Conservation (phyloP, 2,329 filamentous ascomycete species). For the Scedosporium dehoogii region DNA sequence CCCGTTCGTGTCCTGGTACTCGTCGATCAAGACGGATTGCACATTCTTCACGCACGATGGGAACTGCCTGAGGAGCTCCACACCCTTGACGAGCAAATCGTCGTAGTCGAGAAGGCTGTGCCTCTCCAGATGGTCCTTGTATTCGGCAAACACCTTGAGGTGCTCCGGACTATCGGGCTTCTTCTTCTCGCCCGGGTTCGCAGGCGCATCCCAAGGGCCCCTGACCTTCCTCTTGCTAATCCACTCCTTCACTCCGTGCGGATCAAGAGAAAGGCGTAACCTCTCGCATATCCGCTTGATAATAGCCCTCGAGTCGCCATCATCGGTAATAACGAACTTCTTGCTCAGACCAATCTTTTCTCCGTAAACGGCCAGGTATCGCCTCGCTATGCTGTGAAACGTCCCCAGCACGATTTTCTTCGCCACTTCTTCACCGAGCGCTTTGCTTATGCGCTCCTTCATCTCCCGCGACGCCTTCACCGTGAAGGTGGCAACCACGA, state of each 20-base stretch:
- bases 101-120: constrained; percentile 91
- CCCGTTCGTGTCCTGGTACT: constrained; percentile 95
- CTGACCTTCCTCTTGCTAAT: constrained; percentile 62
- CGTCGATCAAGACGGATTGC: constrained; percentile 85
- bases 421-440: constrained; percentile 70
- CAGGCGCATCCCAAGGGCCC: constrained; percentile 21
- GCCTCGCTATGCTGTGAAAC: constrained; percentile 84
- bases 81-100: constrained; percentile 76
- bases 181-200: constrained; percentile 20
- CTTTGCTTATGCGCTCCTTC: constrained; percentile 72
- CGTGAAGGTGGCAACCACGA: constrained; percentile 94
- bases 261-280: constrained; percentile 57
- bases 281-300: constrained; percentile 75
- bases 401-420: constrained; percentile 78
- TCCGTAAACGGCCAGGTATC: constrained; percentile 78
- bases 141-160: constrained; percentile 59
- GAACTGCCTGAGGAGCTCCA: constrained; percentile 62
- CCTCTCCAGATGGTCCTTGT: constrained; percentile 62
- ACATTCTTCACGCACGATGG: constrained; percentile 82
- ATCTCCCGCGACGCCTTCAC: constrained; percentile 92
- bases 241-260: constrained; percentile 58
- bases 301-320: constrained; percentile 67
- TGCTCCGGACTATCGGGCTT: constrained; percentile 45
- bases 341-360: constrained; percentile 70
- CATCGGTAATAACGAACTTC: constrained; percentile 87